Evolutionary conservation across 208 protist species (phyloP).

Genomic region (Leishmania martiniquensis): DNA sequence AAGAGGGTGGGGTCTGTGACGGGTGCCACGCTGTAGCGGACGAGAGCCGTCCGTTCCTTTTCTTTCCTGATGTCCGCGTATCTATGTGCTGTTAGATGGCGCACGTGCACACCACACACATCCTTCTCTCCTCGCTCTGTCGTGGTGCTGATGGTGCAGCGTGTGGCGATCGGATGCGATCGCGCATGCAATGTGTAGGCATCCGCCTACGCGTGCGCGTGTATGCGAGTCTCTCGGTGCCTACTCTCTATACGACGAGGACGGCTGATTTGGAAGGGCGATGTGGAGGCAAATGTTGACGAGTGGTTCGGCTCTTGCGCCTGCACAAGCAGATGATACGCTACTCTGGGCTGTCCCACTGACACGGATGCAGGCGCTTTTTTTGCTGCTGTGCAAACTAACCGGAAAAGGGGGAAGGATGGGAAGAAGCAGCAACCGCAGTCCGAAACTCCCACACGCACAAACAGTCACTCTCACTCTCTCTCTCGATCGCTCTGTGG

Average conservation of each 20-base stretch:
- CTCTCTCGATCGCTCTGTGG: too few relatives aligned
- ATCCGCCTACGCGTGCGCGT: background rate
- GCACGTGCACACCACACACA: background rate
- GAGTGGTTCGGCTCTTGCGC: background rate
- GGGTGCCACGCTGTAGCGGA: constrained; percentile 43
- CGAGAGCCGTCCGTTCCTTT: background rate
- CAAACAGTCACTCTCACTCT: too few relatives aligned
- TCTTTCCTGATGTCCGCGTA: background rate
- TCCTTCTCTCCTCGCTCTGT: too few relatives aligned
- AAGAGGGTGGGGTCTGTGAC: constrained; percentile 53
- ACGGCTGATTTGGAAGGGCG: background rate
- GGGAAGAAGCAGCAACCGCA: background rate
- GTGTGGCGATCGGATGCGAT: background rate
- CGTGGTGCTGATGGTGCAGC: background rate
- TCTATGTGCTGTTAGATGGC: background rate
- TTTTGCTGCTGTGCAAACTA: background rate
- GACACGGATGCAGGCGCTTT: background rate
- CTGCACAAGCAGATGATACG: background rate
- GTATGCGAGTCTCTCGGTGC: constrained; percentile 5
- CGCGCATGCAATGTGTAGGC: background rate
- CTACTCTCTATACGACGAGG: background rate
- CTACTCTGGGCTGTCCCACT: background rate
- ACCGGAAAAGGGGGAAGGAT: background rate
- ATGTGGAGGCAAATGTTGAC: background rate
- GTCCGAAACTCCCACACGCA: too few relatives aligned